Percentiles rank a stretch among this genome's conserved stretches.
Evolutionary conservation across 495 filamentous ascomycete species (phyloP).

Genomic region (Jackrogersella minutella): DNA sequence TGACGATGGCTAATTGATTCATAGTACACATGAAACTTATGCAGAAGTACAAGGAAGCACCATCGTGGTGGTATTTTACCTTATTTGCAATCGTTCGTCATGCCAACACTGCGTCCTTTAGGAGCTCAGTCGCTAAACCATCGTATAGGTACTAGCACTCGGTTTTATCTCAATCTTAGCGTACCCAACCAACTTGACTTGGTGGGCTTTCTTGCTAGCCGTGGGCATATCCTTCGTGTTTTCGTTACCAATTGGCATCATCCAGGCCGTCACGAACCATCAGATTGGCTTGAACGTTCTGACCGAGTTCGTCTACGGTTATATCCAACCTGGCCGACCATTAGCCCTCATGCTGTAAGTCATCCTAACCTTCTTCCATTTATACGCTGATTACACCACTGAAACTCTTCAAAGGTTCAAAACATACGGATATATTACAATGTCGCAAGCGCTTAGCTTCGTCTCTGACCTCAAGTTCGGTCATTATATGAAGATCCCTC

Average conservation of each 20-base stretch:
- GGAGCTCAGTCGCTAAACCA: slow-evolving; percentile 31
- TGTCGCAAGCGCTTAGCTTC: slow-evolving; percentile 65
- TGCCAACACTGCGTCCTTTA: background rate
- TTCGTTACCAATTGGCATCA: slow-evolving; percentile 64
- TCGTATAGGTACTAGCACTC: slow-evolving; percentile 62
- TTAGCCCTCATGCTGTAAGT: slow-evolving; percentile 70
- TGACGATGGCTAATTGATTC: slow-evolving; percentile 26
- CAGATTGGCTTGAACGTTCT: slow-evolving; percentile 73
- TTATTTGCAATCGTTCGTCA: slow-evolving; percentile 55
- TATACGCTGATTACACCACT: background rate
- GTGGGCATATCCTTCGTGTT: slow-evolving; percentile 65
- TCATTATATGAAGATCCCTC: slow-evolving; percentile 77
- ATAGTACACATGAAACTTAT: slow-evolving; percentile 66
- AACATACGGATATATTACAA: slow-evolving; percentile 76
- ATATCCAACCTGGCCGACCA: slow-evolving; percentile 72
- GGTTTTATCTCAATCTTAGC: slow-evolving; percentile 69
- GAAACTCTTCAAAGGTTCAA: slow-evolving; percentile 63
- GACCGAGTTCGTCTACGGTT: slow-evolving; percentile 76
- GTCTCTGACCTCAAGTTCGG: slow-evolving; percentile 65
- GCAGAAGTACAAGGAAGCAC: slow-evolving; percentile 65
- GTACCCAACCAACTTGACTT: slow-evolving; percentile 70
- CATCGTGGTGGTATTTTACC: slow-evolving; percentile 64
- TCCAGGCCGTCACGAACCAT: slow-evolving; percentile 73
- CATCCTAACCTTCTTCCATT: background rate
- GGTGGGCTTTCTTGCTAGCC: slow-evolving; percentile 73